phyloP scores from a whole-genome alignment of 768 basidiomycete species.

The Termitomyces sp. region DNA sequence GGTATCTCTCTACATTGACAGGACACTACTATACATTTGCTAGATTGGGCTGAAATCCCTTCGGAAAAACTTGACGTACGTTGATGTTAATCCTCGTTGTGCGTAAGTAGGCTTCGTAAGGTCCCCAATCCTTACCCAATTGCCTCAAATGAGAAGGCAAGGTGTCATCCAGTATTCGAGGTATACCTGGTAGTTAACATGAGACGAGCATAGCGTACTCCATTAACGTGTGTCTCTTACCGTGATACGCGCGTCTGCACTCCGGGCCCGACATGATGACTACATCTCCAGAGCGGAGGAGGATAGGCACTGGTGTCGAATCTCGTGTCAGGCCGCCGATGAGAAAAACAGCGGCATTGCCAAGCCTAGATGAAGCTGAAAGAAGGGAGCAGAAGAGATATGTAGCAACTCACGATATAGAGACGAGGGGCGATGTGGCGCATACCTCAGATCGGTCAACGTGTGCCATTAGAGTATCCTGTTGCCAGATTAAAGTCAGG shows the following conservation, averaged over 20 bases:
- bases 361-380: conserved; percentile 52
- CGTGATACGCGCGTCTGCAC: conserved; percentile 89
- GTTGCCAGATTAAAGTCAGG: not conserved
- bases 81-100: conserved; percentile 86
- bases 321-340: conserved; percentile 84
- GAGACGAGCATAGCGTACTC: not conserved
- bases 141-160: conserved; percentile 58
- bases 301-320: conserved; percentile 69
- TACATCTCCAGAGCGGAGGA: conserved; percentile 88
- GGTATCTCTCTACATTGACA: not conserved
- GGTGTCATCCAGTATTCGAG: conserved; percentile 80
- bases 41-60: conserved; percentile 45
- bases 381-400: not conserved
- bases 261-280: conserved; percentile 89
- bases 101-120: conserved; percentile 61
- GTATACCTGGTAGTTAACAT: conserved; percentile 54
- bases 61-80: conserved; percentile 84
- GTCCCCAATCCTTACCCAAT: conserved; percentile 48
- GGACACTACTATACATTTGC: not conserved
- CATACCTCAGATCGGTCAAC: conserved; percentile 97
- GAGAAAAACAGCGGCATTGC: conserved; percentile 86
- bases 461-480: conserved; percentile 95
- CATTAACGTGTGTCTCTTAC: conserved; percentile 38
- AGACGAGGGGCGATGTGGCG: conserved; percentile 87
- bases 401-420: conserved; percentile 72